Base-by-base conservation (phyloP, 768 basidiomycete species). In the Suillus americanus region DNA sequence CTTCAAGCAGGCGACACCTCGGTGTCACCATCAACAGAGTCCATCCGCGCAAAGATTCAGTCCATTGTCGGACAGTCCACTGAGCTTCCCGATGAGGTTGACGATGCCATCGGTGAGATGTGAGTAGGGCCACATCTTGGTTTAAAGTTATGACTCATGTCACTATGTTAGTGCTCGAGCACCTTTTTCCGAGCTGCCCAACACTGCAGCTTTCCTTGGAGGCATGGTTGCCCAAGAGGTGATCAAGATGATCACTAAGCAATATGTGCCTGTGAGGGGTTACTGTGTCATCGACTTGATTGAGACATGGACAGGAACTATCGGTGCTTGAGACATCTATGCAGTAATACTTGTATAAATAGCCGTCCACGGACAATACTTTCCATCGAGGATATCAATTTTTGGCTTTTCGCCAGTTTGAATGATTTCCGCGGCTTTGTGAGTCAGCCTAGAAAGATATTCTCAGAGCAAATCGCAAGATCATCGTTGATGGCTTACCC, bases 221-320 rank as follows among this genome's bases (percentile, higher is more conserved):
- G 97, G 97, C 3, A 76, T 99, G 41, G 90, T 98, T 23, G 95
- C 96, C 30, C 97, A 99, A 70, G 97, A 99, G 74, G 88, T 89
- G 7, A 99, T 99, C 83, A 99, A 99, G 83, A 83, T 99, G 78
- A 90, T 97, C 71, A 99, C 97, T 64, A 89, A 87, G 71, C 97
- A 99, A 77, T 99, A 99, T 73, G 84, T 96, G 16, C 96, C 97
- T 9, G 84, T 97, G 67, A 86, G 90, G 66, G 92, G 94, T 16
- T 90, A 89, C 68, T 92, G 91, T 69, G 82, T 94, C 28, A 80
- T 97, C 56, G 95, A 99, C 78, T 83, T 97, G 66, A 82, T 94
- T 35, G 90, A 90, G 60, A 88, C 87, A 23, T 89, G 86, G 88
- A 92, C 91, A 6, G 90, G 89, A 14, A 68, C 79, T 33, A 76